Evolutionary conservation across 768 basidiomycete genomes (phyloP).

Genomic region (Candolleomyces aberdarensis): DNA sequence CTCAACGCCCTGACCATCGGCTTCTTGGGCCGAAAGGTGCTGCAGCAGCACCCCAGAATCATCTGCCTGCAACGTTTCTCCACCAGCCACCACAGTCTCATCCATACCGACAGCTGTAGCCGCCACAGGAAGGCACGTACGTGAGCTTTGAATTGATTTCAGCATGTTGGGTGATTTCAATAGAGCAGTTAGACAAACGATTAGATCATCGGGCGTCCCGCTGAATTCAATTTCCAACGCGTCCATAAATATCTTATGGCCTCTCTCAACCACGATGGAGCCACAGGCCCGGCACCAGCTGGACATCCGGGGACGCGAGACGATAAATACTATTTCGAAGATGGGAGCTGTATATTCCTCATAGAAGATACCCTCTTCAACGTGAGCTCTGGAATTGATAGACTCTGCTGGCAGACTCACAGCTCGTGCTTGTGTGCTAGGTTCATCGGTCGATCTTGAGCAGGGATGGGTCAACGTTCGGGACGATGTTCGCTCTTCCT

Average conservation of each 20-base stretch:
- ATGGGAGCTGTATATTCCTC: conserved; percentile 65
- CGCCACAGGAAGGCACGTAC: background rate
- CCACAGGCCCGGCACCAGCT: too few relatives aligned
- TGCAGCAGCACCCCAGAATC: background rate
- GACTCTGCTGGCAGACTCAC: background rate
- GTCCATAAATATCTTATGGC: too few relatives aligned
- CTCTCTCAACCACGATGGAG: too few relatives aligned
- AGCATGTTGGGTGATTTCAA: too few relatives aligned
- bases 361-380: conserved; percentile 60
- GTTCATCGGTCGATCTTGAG: conserved; percentile 60
- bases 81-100: too few relatives aligned
- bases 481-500: conserved; percentile 65
- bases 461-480: conserved; percentile 62
- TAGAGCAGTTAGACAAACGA: too few relatives aligned
- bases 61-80: background rate
- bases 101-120: too few relatives aligned
- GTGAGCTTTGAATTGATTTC: too few relatives aligned
- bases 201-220: too few relatives aligned
- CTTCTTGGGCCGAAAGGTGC: background rate
- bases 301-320: conserved; percentile 32
- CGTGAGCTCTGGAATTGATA: background rate
- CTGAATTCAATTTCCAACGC: too few relatives aligned
- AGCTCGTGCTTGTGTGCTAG: conserved; percentile 24
- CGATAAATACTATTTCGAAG: conserved; percentile 57
- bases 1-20: background rate